Evolutionary conservation across 257 asterid genomes (phyloP), one percentile per base, ranked within the genome.

Genomic region (Solanum ossicruentum): DNA sequence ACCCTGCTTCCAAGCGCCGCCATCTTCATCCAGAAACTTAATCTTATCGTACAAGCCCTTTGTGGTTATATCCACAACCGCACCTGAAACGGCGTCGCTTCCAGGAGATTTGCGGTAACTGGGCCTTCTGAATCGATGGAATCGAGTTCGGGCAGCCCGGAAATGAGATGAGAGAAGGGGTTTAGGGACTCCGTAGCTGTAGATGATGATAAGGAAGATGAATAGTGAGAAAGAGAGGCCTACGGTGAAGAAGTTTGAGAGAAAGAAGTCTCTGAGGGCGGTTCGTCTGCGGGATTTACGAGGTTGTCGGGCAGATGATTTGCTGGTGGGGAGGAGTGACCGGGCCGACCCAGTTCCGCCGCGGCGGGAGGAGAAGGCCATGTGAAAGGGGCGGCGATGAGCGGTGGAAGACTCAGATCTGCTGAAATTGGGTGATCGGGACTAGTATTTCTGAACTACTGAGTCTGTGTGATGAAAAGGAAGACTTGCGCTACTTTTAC

Each of bases 1-100:
- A 12, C 98, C 99, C 87, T 97, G 99, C 87, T 94, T 97, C 99
- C 99, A 97, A 78, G 97, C 88, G 3, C 99, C 98, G 7, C 99
- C 99, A 61, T 97, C 99, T 91, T 92, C 96, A 81, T 97, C 99
- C 91, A 80, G 21, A 88, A 97, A 97, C 90, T 91, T 91, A 88
- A 95, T 95, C 96, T 91, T 97, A 86, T 97, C 99, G 49, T 97
- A 97, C 84, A 97, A 88, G 20, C 84, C 93, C 71, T 97, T 97
- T 12, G 99, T 97, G 1, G 98, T 95, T 11, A 97, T 89, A 86
- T 97, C 99, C 5, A 95, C 99, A 9, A 87, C 86, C 32, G 97
- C 95, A 1, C 91, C 93, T 84, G 91, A 86, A 73, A 88, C 88
- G 83, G 88, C 90, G 63, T 89, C 92, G 87, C 92, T 89, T 0